These are phyloP conservation scores for Funneliformis caledonium DNA, from an alignment of 371 early-diverging fungal genomes.

Conservation along the genomic window DNA sequence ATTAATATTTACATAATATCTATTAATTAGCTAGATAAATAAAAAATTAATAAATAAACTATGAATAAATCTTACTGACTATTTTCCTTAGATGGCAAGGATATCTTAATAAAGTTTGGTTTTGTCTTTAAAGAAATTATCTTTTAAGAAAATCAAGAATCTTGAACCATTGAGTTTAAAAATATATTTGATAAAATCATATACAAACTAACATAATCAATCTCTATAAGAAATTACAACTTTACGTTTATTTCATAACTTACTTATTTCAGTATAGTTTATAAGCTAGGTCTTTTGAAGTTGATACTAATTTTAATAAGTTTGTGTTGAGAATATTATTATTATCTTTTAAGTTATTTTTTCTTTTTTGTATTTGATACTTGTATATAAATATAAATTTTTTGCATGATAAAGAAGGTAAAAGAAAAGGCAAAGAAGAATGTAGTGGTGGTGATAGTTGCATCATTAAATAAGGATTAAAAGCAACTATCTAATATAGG, in stretches of 20 bases:
- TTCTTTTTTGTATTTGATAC: constrained; percentile 23
- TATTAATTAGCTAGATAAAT: too few species aligned
- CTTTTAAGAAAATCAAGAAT: neutral
- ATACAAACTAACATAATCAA: constrained; percentile 17
- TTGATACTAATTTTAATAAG: constrained; percentile 21
- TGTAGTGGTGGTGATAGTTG: neutral
- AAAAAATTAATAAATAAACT: too few species aligned
- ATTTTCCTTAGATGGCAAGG: neutral
- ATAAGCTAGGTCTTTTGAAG: constrained; percentile 28
- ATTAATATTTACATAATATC: too few species aligned
- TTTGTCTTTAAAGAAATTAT: neutral
- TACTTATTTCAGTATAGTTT: neutral
- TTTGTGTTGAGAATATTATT: constrained; percentile 1
- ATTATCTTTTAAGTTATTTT: neutral
- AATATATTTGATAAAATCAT: neutral
- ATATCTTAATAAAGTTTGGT: neutral
- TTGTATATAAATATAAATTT: neutral
- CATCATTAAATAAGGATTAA: too few species aligned
- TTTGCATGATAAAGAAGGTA: constrained; percentile 1
- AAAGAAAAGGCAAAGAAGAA: neutral
- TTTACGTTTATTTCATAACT: neutral
- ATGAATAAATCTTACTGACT: neutral
- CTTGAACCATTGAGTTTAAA: neutral
- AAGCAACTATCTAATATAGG: too few species aligned
- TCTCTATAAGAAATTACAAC: neutral